phyloP scores from a whole-genome alignment of 176 grass and related monocot species.

The Canna indica region DNA sequence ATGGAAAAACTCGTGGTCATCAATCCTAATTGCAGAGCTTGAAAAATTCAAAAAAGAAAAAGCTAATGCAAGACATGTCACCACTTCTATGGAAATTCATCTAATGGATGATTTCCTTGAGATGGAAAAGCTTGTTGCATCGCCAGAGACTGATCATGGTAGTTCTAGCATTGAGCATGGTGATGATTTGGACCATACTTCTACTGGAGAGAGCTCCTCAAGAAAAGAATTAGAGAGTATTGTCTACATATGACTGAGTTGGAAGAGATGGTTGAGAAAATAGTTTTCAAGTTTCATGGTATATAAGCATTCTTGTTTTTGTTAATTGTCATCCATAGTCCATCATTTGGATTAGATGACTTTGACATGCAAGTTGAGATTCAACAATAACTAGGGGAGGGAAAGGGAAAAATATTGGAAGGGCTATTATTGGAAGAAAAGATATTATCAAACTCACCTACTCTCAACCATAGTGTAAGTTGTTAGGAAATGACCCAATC shows the following conservation, averaged over 20 bases:
- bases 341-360: too few species aligned
- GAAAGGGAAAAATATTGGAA: too few species aligned
- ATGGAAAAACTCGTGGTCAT: slow-evolving; percentile 63
- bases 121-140: slow-evolving; percentile 80
- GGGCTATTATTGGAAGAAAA: too few species aligned
- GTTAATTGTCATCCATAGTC: too few species aligned
- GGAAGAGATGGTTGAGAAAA: slow-evolving; percentile 44
- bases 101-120: slow-evolving; percentile 98
- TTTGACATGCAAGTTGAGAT: too few species aligned
- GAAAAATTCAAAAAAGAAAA: slow-evolving; percentile 66
- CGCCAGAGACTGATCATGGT: slow-evolving; percentile 37
- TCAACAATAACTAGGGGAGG: too few species aligned
- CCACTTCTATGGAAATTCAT: slow-evolving; percentile 54
- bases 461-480: too few species aligned
- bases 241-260: slow-evolving; percentile 21
- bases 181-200: background rate
- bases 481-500: too few species aligned
- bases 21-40: slow-evolving; percentile 56
- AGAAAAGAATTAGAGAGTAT: slow-evolving; percentile 7
- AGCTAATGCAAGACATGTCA: slow-evolving; percentile 30
- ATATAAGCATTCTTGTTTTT: too few species aligned
- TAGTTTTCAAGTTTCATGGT: too few species aligned
- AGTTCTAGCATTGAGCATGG: slow-evolving; percentile 12
- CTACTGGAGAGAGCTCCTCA: background rate
- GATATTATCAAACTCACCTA: too few species aligned